Evolutionary conservation across 768 basidiomycete species (phyloP).

Genomic region (Hericium rajendrae): DNA sequence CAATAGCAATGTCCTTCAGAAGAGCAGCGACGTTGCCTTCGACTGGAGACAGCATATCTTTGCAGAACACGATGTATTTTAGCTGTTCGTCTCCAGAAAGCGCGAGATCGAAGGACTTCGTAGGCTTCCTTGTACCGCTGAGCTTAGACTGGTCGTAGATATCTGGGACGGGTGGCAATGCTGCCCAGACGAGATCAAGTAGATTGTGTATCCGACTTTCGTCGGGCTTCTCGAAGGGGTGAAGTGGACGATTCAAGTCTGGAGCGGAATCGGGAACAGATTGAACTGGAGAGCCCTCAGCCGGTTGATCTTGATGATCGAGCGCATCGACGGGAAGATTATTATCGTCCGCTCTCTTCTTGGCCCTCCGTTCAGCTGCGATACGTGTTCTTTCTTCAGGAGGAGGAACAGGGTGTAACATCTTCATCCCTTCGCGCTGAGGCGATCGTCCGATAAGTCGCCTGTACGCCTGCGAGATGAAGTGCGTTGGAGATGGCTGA

Average conservation of each 20-base stretch:
- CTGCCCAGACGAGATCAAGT: neutral
- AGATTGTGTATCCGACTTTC: neutral
- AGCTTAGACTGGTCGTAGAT: neutral
- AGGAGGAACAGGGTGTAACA: too few relatives aligned
- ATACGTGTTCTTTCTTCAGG: too few relatives aligned
- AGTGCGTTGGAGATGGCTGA: too few relatives aligned
- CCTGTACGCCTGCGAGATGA: too few relatives aligned
- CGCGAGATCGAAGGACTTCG: neutral
- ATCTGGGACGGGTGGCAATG: neutral
- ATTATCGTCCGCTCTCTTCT: too few relatives aligned
- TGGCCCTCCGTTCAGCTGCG: too few relatives aligned
- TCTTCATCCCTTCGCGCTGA: too few relatives aligned
- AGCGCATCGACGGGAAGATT: too few relatives aligned
- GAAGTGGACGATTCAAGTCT: neutral
- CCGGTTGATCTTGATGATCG: too few relatives aligned
- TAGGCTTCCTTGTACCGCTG: neutral
- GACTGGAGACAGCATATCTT: neutral
- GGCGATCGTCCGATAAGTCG: too few relatives aligned
- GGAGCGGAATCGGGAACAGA: too few relatives aligned
- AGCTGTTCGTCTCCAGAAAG: neutral
- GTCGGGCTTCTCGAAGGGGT: neutral
- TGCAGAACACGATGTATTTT: neutral
- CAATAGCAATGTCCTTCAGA: neutral
- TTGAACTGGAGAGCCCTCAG: too few relatives aligned
- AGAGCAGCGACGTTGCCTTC: neutral